Percentiles rank a stretch among this genome's conserved stretches.
Evolutionary conservation across 495 filamentous ascomycete species (phyloP).

Genomic region (Podospora tetraspora): DNA sequence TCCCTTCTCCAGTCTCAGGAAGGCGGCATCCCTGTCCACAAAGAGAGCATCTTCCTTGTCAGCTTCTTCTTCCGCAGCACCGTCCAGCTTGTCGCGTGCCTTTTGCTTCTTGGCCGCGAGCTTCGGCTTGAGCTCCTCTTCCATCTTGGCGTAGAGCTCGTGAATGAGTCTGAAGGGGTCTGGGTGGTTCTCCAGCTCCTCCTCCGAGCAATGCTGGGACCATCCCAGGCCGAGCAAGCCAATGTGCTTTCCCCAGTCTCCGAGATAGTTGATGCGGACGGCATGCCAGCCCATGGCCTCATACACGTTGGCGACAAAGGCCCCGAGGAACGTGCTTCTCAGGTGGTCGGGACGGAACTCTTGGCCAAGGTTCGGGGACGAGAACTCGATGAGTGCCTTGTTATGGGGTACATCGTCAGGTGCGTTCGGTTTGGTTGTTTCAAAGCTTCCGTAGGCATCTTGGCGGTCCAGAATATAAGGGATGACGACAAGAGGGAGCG

Average conservation of each 20-base stretch:
- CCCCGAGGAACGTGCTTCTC: conserved; percentile 70
- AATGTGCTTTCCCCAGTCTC: conserved; percentile 34
- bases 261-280: conserved; percentile 6
- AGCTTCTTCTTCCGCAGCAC: conserved; percentile 26
- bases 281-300: conserved; percentile 54
- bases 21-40: conserved; percentile 57
- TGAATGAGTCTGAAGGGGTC: conserved; percentile 67
- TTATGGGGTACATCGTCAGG: conserved; percentile 24
- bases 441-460: not conserved
- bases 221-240: conserved; percentile 66
- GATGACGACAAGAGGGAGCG: conserved; percentile 38
- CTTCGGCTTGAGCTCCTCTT: conserved; percentile 46
- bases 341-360: conserved; percentile 57
- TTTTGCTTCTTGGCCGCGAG: conserved; percentile 42
- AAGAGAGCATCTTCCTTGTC: conserved; percentile 50
- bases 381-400: conserved; percentile 58
- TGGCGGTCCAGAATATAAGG: conserved; percentile 39
- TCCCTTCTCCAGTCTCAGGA: conserved; percentile 65
- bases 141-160: conserved; percentile 65
- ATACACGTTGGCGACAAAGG: conserved; percentile 64
- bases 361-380: conserved; percentile 71
- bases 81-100: conserved; percentile 46
- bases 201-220: conserved; percentile 58
- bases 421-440: not conserved
- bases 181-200: conserved; percentile 28